These are phyloP conservation scores for Lathyrus oleraceus DNA, from an alignment of 306 rosid species.

Conservation along the genomic window DNA sequence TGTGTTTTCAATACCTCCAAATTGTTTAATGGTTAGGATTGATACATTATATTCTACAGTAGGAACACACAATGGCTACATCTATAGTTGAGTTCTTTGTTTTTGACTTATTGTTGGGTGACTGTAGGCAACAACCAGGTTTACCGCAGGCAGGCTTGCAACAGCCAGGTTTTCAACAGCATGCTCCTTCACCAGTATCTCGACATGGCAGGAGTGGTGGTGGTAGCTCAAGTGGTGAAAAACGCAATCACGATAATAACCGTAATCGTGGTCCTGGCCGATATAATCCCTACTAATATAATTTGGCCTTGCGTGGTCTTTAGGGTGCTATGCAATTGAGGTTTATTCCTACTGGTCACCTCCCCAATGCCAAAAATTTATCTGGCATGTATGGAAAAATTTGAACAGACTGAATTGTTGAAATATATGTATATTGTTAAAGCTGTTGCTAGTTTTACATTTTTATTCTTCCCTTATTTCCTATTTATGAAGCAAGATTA, in stretches of 20 bases:
- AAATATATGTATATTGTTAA: slow-evolving; percentile 23
- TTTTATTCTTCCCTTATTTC: background rate
- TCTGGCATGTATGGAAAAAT: slow-evolving; percentile 3
- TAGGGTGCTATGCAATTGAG: slow-evolving; percentile 1
- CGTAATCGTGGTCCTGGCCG: slow-evolving; percentile 50
- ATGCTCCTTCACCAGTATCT: slow-evolving; percentile 39
- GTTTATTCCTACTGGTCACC: slow-evolving; percentile 22
- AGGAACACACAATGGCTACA: background rate
- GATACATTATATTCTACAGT: slow-evolving; percentile 9
- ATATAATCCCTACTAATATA: slow-evolving; percentile 59
- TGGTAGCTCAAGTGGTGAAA: slow-evolving; percentile 59
- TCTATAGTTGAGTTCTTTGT: slow-evolving; percentile 6
- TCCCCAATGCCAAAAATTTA: background rate
- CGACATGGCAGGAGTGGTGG: slow-evolving; percentile 49
- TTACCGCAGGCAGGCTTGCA: slow-evolving; percentile 47
- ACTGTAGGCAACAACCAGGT: slow-evolving; percentile 61
- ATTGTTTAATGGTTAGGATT: background rate
- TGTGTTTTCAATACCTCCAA: too few species aligned
- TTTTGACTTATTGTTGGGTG: slow-evolving; percentile 5
- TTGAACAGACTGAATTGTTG: background rate
- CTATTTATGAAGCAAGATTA: slow-evolving; percentile 2
- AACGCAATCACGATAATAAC: slow-evolving; percentile 41
- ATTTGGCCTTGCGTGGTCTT: background rate
- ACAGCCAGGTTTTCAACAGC: slow-evolving; percentile 54
- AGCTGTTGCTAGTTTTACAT: background rate